phyloP scores from a whole-genome alignment of 139 green algal species.

The Tetraselmis striata region DNA sequence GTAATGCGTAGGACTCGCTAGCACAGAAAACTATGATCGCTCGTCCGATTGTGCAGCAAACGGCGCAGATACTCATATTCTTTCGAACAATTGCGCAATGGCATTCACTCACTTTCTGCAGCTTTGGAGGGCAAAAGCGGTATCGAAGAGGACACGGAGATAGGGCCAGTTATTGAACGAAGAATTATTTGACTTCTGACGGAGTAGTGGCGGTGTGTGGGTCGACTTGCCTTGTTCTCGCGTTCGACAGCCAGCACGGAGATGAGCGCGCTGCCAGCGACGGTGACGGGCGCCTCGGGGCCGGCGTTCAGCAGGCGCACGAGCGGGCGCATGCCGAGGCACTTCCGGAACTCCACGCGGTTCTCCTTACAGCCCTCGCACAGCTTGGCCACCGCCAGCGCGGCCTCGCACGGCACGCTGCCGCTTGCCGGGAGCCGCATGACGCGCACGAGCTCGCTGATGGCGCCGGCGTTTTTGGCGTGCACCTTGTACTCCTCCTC shows the following conservation, averaged over 20 bases:
- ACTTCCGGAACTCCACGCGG: not conserved
- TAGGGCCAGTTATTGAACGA: no score
- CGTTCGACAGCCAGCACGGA: not conserved
- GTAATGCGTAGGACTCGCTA: no score
- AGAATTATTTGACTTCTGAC: no score
- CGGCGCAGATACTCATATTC: no score
- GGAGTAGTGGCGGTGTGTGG: no score
- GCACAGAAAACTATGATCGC: no score
- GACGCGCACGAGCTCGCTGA: not conserved
- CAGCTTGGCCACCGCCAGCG: not conserved
- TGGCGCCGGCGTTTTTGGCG: not conserved
- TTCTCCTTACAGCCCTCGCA: not conserved
- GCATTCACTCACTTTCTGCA: no score
- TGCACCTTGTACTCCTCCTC: not conserved
- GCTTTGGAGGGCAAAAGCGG: no score
- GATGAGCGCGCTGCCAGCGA: not conserved
- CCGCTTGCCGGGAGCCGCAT: not conserved
- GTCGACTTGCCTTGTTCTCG: not conserved
- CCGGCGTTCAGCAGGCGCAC: not conserved
- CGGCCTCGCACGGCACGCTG: not conserved
- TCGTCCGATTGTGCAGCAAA: no score
- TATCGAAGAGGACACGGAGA: no score
- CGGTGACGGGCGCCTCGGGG: not conserved
- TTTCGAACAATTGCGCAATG: no score
- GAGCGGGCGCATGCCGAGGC: not conserved